Evolutionary conservation across 2,329 filamentous ascomycete genomes (phyloP).

Genomic region (Aureobasidium sp.): DNA sequence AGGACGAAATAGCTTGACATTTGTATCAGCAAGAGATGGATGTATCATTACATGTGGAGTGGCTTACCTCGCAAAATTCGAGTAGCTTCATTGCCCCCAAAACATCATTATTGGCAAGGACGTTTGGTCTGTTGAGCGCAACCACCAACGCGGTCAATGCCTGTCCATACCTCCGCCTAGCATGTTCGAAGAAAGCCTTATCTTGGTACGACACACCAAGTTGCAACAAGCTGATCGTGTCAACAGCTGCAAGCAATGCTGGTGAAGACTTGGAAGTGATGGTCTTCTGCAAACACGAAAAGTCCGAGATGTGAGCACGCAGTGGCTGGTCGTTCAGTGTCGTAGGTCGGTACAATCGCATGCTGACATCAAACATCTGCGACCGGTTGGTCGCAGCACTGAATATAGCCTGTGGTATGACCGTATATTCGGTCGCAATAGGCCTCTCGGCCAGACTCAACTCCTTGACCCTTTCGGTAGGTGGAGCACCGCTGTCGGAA

Average conservation of each 20-base stretch:
- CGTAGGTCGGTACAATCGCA: constrained; percentile 23
- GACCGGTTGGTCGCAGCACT: constrained; percentile 13
- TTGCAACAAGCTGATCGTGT: constrained; percentile 23
- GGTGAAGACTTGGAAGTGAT: constrained; percentile 8
- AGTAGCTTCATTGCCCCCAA: constrained; percentile 23
- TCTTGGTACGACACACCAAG: constrained; percentile 22
- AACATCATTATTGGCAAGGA: constrained; percentile 20
- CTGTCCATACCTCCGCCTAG: constrained; percentile 18
- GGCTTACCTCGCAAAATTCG: constrained; percentile 19
- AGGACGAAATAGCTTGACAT: constrained; percentile 20
- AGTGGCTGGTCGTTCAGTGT: constrained; percentile 1
- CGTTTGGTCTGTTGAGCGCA: constrained; percentile 15
- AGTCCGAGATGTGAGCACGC: constrained; percentile 5
- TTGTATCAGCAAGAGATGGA: background rate
- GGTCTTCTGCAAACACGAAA: background rate
- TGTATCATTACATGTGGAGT: background rate
- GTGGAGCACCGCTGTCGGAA: background rate
- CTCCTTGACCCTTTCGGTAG: background rate
- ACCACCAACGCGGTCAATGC: constrained; percentile 18
- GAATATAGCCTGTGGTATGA: background rate
- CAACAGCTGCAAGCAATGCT: constrained; percentile 20
- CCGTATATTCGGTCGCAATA: background rate
- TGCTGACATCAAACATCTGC: constrained; percentile 21
- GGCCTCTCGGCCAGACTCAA: background rate
- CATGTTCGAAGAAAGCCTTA: constrained; percentile 18